These are phyloP conservation scores for Skeletonema marinoi DNA, from an alignment of 108 stramenopile species.

Conservation along the genomic window DNA sequence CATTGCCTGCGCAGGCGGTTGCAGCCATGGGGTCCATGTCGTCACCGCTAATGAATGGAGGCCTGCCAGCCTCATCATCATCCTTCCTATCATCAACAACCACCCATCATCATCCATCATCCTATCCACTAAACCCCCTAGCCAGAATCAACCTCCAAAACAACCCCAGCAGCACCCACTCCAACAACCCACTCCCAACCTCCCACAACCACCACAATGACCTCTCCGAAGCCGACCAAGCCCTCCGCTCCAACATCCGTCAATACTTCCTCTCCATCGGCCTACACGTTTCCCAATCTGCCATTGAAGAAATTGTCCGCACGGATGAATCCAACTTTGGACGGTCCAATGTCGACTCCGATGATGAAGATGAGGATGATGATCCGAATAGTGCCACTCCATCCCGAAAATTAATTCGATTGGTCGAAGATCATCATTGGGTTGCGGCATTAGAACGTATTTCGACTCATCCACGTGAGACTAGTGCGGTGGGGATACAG, in stretches of 20 bases:
- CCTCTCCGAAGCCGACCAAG: neutral
- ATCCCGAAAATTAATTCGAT: constrained; percentile 12
- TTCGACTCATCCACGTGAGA: constrained; percentile 48
- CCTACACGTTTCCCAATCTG: neutral
- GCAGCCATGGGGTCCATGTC: neutral
- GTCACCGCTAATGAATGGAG: neutral
- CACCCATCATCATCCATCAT: too few relatives aligned
- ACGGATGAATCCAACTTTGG: constrained; percentile 4
- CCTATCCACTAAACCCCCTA: neutral
- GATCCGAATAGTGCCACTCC: constrained; percentile 6
- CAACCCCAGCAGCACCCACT: too few relatives aligned
- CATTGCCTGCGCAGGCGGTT: neutral
- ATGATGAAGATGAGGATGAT: constrained; percentile 14
- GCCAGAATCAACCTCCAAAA: neutral
- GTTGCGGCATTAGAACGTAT: constrained; percentile 50
- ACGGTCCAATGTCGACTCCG: neutral
- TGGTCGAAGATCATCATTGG: constrained; percentile 67
- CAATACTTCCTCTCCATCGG: constrained; percentile 3
- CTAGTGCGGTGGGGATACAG: constrained; percentile 44
- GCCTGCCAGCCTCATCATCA: neutral
- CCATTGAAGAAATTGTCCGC: neutral
- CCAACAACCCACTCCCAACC: too few relatives aligned
- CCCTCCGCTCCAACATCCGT: neutral
- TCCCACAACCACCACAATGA: too few relatives aligned
- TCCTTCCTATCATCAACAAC: too few relatives aligned